Evolutionary conservation across 1,284 basidiomycete genomes (phyloP), one percentile per base, ranked within the genome.

Genomic region (Cutaneotrichosporon daszewskae): DNA sequence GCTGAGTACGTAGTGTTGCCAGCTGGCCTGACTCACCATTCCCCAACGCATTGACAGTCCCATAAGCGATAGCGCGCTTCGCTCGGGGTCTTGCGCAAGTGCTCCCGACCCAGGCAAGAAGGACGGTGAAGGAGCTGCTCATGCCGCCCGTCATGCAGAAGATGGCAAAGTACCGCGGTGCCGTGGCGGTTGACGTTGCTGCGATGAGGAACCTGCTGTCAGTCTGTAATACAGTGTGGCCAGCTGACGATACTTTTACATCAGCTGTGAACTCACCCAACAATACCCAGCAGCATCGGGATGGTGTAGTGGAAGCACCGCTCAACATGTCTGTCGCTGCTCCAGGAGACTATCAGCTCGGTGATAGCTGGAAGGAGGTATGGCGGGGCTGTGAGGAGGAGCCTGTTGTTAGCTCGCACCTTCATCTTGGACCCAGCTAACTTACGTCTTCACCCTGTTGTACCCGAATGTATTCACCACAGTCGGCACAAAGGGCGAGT

Each of bases 301-400:
- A 62, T 57, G 10, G 66, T 51, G 34, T 73, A 60, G 25, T 71
- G 71, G 45, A 68, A 66, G 41, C 57, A 61, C 16, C 65, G 54
- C 42, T 68, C 65, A 3, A 51, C 52, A 20, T 40, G 51, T 13
- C 55, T 49, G 40, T 61, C 60, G 3, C 57, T 58, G 12, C 50
- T 45, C 23, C 31, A 51, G 4, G 62, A 59, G 35, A 66, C 59
- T 27, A 58, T 17, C 27, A 67, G 43, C 13, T 64, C 57, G 12
- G 59, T 49, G 23, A 59, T 34, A 2, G 62, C 53, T 9, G 66
- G 59, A 11, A 67, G 39, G 31, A 65, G 45, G 57, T 59, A 47
- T 10, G 57, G 51, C 32, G 60, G 47, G 4, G 57, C 58, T 6
- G 55, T 54, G 26, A 71, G 60, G 5, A 71, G 56, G 12, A 70